Evolutionary conservation across 768 basidiomycete species (phyloP).

Genomic region (Dioszegia aurantiaca): DNA sequence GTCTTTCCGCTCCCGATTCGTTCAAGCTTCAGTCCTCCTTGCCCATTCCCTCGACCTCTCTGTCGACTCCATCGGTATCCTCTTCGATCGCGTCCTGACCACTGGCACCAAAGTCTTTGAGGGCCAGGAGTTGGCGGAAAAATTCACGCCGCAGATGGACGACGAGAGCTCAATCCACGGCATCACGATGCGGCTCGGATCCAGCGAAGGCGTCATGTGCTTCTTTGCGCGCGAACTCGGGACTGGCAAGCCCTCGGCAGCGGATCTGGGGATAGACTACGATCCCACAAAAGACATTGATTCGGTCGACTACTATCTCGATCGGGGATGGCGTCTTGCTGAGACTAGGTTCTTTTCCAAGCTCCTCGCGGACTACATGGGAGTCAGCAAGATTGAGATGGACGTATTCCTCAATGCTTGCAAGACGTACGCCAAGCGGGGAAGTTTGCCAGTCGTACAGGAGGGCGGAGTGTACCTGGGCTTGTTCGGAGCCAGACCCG

Average conservation of each 20-base stretch:
- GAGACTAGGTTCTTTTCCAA: constrained; percentile 50
- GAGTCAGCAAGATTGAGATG: constrained; percentile 49
- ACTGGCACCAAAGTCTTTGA: constrained; percentile 42
- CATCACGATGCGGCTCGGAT: constrained; percentile 40
- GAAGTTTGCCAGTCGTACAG: constrained; percentile 51
- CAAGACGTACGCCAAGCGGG: constrained; percentile 52
- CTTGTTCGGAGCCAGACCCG: constrained; percentile 50
- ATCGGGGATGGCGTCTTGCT: constrained; percentile 50
- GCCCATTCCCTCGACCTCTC: constrained; percentile 48
- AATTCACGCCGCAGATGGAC: constrained; percentile 26
- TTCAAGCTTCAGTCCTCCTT: constrained; percentile 48
- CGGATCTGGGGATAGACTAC: constrained; percentile 26
- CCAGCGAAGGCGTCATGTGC: constrained; percentile 52
- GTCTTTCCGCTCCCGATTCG: constrained; percentile 47
- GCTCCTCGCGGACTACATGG: constrained; percentile 45
- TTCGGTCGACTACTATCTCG: constrained; percentile 45
- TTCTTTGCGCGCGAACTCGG: constrained; percentile 51
- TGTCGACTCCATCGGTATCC: constrained; percentile 47
- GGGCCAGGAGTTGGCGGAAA: constrained; percentile 21
- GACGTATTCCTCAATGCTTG: constrained; percentile 49
- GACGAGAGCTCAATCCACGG: constrained; percentile 45
- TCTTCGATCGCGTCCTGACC: constrained; percentile 51
- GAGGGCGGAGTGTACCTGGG: constrained; percentile 50
- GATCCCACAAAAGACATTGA: constrained; percentile 25
- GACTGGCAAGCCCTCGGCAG: constrained; percentile 24